A percentile compares a stretch with the other conserved stretches of the same genome.
phyloP scores from a whole-genome alignment of 805 yeast species.

The Starmerella kuoi region DNA sequence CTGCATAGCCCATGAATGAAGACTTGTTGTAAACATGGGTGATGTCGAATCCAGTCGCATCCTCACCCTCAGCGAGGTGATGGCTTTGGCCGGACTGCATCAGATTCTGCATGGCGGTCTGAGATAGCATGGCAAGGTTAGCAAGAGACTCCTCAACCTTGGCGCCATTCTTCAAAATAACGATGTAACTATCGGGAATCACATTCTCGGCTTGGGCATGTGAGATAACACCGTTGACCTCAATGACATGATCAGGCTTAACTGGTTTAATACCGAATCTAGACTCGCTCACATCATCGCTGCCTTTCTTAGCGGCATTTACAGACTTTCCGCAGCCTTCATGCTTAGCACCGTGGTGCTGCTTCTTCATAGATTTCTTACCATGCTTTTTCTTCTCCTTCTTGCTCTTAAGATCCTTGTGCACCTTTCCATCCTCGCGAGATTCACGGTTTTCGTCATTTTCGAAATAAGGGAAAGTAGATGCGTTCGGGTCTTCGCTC shows the following conservation, averaged over 20 bases:
- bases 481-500: slow-evolving; percentile 2
- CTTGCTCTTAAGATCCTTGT: neutral
- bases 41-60: slow-evolving; percentile 20
- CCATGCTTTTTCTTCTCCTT: neutral
- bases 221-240: slow-evolving; percentile 8
- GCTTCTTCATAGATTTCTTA: slow-evolving; percentile 1
- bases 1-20: slow-evolving; percentile 65
- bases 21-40: slow-evolving; percentile 32
- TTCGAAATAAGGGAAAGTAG: neutral
- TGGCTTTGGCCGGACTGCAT: slow-evolving; percentile 32
- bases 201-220: slow-evolving; percentile 11
- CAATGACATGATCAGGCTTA: neutral
- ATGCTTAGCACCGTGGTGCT: neutral
- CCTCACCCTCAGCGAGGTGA: slow-evolving; percentile 20
- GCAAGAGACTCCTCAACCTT: slow-evolving; percentile 50
- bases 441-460: neutral
- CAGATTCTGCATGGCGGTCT: slow-evolving; percentile 20
- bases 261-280: neutral
- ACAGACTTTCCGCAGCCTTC: neutral
- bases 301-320: neutral
- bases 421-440: neutral
- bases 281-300: too few species aligned
- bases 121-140: slow-evolving; percentile 40
- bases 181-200: slow-evolving; percentile 44
- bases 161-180: slow-evolving; percentile 64